Evolutionary conservation across 2,329 filamentous ascomycete genomes (phyloP), one percentile per base, ranked within the genome.

Genomic region (Xylariales sp.): DNA sequence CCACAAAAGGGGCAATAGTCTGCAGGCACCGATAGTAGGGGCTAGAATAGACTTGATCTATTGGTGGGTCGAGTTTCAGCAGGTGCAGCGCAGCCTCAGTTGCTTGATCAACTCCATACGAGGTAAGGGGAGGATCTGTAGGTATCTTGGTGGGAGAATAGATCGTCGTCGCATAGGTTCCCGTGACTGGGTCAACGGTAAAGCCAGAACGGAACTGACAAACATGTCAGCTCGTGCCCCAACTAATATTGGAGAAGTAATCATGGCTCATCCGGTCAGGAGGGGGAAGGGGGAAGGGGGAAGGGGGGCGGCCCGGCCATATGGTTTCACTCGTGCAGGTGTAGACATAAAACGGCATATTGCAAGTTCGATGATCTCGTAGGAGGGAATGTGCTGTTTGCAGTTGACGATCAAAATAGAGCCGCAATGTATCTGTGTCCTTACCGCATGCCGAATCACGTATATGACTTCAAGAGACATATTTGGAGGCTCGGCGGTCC

Each of bases 1-100:
- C 60, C 33, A 82, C 67, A 49, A 83, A 83, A 0, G 89, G 88
- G 33, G 75, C 69, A 37, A 95, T 78, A 2, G 89, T 95, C 65
- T 95, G 85, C 29, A 95, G 67, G 56, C 89, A 95, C 47, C 89
- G 79, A 61, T 93, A 95, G 64, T 88, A 95, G 0, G 88, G 85
- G 43, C 83, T 89, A 21, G 80, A 85, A 66, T 95, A 97, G 49
- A 97, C 75, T 12, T 15, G 37, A 18, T 88, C 82, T 42, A 91
- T 74, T 2, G 82, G 76, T 23, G 85, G 85, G 14, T 79, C 63
- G 30, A 86, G 57, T 1, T 65, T 69, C 41, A 70, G 56, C 33
- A 95, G 70, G 54, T 86, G 75, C 6, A 61, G 66, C 3, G 74
- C 89, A 32, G 97, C 74, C 63, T 97, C 82, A 43, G 78, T 72